Evolutionary conservation across 1,284 basidiomycete genomes (phyloP).

Genomic region (Cryptococcus maquisensis): DNA sequence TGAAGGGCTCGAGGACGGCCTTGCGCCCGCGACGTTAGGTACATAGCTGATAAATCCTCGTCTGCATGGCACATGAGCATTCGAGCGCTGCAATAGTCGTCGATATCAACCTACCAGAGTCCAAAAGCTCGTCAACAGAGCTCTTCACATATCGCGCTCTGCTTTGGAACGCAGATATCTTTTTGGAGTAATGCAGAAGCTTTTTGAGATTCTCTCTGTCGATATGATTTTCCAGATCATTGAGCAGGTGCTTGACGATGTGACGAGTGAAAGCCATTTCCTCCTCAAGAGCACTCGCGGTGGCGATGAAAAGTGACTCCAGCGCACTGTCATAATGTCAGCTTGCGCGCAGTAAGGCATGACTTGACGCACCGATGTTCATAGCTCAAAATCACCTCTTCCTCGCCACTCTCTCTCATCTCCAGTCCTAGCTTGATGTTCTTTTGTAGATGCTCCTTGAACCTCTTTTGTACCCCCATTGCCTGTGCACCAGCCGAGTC

Average conservation of each 20-base stretch:
- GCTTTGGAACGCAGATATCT: conserved; percentile 80
- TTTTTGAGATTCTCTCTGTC: conserved; percentile 87
- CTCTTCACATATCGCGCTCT: conserved; percentile 84
- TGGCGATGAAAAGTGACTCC: conserved; percentile 82
- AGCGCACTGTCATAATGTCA: conserved; percentile 60
- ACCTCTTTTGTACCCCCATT: conserved; percentile 75
- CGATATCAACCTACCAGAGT: conserved; percentile 62
- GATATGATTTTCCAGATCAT: conserved; percentile 87
- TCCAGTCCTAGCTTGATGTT: conserved; percentile 39
- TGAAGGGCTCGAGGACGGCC: conserved; percentile 57
- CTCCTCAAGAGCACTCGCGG: conserved; percentile 82
- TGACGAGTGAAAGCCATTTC: conserved; percentile 85
- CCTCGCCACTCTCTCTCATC: conserved; percentile 11
- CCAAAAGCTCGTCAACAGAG: conserved; percentile 81
- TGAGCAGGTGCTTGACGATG: conserved; percentile 79
- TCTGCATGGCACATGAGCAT: conserved; percentile 53
- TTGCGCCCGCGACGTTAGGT: conserved; percentile 74
- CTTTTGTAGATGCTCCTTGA: conserved; percentile 83
- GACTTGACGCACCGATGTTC: conserved; percentile 71
- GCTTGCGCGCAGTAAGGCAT: neutral
- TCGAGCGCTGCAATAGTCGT: neutral
- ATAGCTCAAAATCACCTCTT: conserved; percentile 58
- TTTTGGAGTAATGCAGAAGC: conserved; percentile 80
- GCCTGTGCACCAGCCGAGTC: conserved; percentile 83
- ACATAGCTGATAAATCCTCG: conserved; percentile 89